phyloP scores from a whole-genome alignment of 2,329 filamentous ascomycete genomes.

The Fusarium sp. region DNA sequence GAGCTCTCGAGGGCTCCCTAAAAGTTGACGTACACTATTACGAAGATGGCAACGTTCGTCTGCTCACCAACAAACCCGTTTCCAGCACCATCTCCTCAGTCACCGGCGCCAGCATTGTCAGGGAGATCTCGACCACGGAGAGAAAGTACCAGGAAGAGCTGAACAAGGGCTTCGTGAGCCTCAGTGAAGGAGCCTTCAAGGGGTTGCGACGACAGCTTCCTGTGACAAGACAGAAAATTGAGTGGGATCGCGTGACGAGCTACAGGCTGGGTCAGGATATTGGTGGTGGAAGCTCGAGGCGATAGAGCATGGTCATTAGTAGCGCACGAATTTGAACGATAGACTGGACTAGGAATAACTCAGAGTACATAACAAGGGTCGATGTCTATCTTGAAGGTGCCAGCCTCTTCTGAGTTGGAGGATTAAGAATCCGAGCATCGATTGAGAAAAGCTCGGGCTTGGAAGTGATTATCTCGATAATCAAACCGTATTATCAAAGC shows the following conservation, averaged over 20 bases:
- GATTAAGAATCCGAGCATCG: background rate
- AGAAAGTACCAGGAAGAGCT: slow-evolving; percentile 96
- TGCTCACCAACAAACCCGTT: slow-evolving; percentile 86
- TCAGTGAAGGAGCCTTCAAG: slow-evolving; percentile 97
- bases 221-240: slow-evolving; percentile 97
- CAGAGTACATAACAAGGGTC: slow-evolving; percentile 17
- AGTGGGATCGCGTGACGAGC: slow-evolving; percentile 98
- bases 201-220: slow-evolving; percentile 89
- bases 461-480: slow-evolving; percentile 23
- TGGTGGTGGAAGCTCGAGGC: slow-evolving; percentile 68
- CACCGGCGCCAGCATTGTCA: slow-evolving; percentile 74
- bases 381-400: background rate
- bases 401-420: background rate
- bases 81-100: slow-evolving; percentile 68
- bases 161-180: slow-evolving; percentile 85
- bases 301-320: slow-evolving; percentile 34
- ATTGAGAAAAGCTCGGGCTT: background rate
- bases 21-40: slow-evolving; percentile 99
- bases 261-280: slow-evolving; percentile 88
- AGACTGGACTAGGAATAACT: slow-evolving; percentile 10
- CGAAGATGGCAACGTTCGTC: slow-evolving; percentile 96
- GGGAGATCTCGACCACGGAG: slow-evolving; percentile 81
- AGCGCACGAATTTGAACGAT: slow-evolving; percentile 24
- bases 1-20: slow-evolving; percentile 78
- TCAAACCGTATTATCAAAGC: background rate